Evolutionary conservation across 2,329 filamentous ascomycete genomes (phyloP).

Genomic region (Aspergillus fructus): DNA sequence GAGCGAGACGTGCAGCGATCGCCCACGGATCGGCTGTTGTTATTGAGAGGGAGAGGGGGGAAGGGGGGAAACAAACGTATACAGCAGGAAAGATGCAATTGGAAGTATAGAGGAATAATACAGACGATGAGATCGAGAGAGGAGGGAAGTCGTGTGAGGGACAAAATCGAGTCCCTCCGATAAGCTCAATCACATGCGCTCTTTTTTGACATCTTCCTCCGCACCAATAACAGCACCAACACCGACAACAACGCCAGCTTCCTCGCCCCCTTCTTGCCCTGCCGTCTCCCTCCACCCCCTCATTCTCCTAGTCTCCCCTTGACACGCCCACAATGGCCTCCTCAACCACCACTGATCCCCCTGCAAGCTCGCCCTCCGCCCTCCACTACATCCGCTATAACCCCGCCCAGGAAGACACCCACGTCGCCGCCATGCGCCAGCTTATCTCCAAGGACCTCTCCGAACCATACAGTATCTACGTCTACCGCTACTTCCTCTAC

Average conservation of each 20-base stretch:
- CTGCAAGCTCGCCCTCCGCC: slow-evolving; percentile 37
- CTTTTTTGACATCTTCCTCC: not conserved
- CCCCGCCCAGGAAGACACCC: slow-evolving; percentile 57
- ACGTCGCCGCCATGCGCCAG: slow-evolving; percentile 83
- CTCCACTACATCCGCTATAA: slow-evolving; percentile 62
- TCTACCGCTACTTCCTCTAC: slow-evolving; percentile 96
- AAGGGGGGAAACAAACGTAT: not conserved
- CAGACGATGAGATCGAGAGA: not conserved
- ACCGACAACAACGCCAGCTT: not conserved
- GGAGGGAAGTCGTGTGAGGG: not conserved
- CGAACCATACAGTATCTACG: slow-evolving; percentile 98
- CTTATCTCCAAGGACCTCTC: slow-evolving; percentile 95
- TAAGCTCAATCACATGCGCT: slow-evolving; percentile 2
- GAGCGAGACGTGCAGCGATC: slow-evolving; percentile 14
- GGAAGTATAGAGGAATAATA: not conserved
- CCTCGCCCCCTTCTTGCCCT: not conserved
- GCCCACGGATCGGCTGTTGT: not conserved
- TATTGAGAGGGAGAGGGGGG: not conserved
- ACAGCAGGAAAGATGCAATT: not conserved
- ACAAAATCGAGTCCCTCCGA: not conserved
- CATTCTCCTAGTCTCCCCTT: not conserved
- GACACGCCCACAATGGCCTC: not conserved
- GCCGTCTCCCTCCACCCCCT: not conserved
- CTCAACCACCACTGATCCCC: slow-evolving; percentile 20
- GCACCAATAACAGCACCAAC: not conserved